Evolutionary conservation across 148 eudicot species (phyloP).

Genomic region (Polygonum maritimum): DNA sequence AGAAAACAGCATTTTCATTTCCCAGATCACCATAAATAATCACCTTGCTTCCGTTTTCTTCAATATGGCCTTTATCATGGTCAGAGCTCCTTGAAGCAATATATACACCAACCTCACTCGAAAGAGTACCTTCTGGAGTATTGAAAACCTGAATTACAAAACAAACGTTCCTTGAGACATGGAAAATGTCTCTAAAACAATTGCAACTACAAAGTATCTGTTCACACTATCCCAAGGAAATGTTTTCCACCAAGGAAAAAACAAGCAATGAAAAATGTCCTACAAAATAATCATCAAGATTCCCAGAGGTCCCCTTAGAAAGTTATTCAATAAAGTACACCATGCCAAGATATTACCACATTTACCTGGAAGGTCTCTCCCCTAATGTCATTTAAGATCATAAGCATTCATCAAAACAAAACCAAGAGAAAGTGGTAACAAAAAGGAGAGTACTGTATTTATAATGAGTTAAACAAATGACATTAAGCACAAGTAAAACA

Average conservation of each 20-base stretch:
- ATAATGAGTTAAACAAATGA: not conserved
- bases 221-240: not conserved
- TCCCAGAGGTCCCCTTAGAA: not conserved
- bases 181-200: not conserved
- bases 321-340: not conserved
- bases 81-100: conserved; percentile 48
- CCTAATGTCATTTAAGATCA: not conserved
- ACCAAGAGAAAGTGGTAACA: not conserved
- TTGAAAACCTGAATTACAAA: conserved; percentile 50
- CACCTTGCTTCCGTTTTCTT: conserved; percentile 46
- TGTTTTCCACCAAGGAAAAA: not conserved
- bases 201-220: not conserved
- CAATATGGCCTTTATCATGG: conserved; percentile 51
- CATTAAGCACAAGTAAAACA: not conserved
- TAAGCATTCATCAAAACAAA: not conserved
- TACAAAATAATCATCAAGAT: not conserved
- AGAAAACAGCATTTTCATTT: not conserved
- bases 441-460: not conserved
- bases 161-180: not conserved
- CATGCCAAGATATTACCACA: not conserved
- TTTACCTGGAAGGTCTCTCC: not conserved
- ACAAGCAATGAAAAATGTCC: not conserved
- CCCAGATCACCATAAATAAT: conserved; percentile 10
- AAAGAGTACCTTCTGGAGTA: conserved; percentile 93
- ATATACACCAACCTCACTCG: conserved; percentile 91